These are phyloP conservation scores for Brettanomyces custersianus DNA, from an alignment of 805 yeast genomes.

Conservation along the genomic window DNA sequence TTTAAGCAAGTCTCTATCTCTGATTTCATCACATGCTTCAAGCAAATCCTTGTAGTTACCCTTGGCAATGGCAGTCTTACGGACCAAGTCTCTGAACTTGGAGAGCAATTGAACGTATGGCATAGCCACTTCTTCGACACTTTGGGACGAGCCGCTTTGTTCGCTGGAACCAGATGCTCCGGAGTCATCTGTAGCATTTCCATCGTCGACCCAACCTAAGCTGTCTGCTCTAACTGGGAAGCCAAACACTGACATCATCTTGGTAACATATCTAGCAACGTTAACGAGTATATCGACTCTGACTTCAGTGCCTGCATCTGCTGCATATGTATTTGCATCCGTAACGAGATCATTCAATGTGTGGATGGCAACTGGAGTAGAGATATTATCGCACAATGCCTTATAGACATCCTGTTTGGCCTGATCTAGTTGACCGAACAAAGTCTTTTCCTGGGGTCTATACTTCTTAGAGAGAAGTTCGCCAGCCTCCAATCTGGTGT, in stretches of 20 bases:
- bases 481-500: slow-evolving; percentile 38
- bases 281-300: slow-evolving; percentile 60
- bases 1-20: slow-evolving; percentile 62
- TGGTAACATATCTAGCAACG: slow-evolving; percentile 60
- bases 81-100: slow-evolving; percentile 72
- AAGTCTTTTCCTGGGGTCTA: slow-evolving; percentile 40
- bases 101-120: slow-evolving; percentile 79
- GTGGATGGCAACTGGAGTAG: slow-evolving; percentile 70
- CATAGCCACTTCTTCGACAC: slow-evolving; percentile 57
- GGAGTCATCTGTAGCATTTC: background rate
- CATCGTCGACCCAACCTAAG: slow-evolving; percentile 69
- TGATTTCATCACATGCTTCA: slow-evolving; percentile 61
- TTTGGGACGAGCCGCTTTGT: slow-evolving; percentile 12
- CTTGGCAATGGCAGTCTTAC: slow-evolving; percentile 60
- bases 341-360: slow-evolving; percentile 60
- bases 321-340: slow-evolving; percentile 62
- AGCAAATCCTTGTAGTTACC: slow-evolving; percentile 47
- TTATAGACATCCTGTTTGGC: slow-evolving; percentile 56
- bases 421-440: slow-evolving; percentile 33
- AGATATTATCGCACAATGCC: slow-evolving; percentile 82
- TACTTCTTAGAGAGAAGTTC: slow-evolving; percentile 55
- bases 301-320: slow-evolving; percentile 39
- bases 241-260: slow-evolving; percentile 65
- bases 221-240: slow-evolving; percentile 60
- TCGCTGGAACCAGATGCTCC: background rate